These are phyloP conservation scores for Anethum foeniculum DNA, from an alignment of 140 eudicot species.

Conservation along the genomic window DNA sequence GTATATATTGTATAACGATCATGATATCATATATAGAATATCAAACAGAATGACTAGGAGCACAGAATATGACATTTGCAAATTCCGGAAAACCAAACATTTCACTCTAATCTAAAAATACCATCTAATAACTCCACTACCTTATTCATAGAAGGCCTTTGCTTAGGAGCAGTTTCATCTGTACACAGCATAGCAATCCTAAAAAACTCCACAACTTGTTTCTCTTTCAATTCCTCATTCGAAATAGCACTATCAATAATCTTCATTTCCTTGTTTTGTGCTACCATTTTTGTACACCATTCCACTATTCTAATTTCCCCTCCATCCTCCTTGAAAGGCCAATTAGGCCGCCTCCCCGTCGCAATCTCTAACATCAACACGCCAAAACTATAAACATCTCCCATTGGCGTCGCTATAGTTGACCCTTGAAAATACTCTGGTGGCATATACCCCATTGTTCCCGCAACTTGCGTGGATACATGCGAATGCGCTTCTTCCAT, in stretches of 20 bases:
- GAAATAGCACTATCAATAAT: slow-evolving; percentile 41
- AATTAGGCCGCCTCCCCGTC: slow-evolving; percentile 59
- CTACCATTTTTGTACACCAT: slow-evolving; percentile 49
- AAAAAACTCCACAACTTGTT: slow-evolving; percentile 42
- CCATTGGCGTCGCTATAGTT: slow-evolving; percentile 41
- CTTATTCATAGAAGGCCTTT: slow-evolving; percentile 52
- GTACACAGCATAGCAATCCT: slow-evolving; percentile 52
- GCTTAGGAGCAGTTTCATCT: slow-evolving; percentile 23
- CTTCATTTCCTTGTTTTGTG: slow-evolving; percentile 35
- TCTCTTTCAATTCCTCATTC: slow-evolving; percentile 36
- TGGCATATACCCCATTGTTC: slow-evolving; percentile 96
- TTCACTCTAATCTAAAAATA: slow-evolving; percentile 3
- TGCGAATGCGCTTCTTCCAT: slow-evolving; percentile 49
- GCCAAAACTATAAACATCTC: slow-evolving; percentile 89
- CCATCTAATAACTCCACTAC: slow-evolving; percentile 40
- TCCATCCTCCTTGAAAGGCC: slow-evolving; percentile 40
- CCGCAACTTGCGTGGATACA: slow-evolving; percentile 86
- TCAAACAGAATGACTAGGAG: neutral
- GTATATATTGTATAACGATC: neutral
- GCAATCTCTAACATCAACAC: slow-evolving; percentile 57
- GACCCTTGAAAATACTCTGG: slow-evolving; percentile 71
- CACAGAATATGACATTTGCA: neutral
- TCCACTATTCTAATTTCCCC: slow-evolving; percentile 51
- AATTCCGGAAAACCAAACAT: neutral
- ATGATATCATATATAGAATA: neutral